Percentiles rank a stretch among this genome's conserved stretches.
Conservation (phyloP, 1,139 yeast genomes). For the Suhomyces guaymorum region DNA sequence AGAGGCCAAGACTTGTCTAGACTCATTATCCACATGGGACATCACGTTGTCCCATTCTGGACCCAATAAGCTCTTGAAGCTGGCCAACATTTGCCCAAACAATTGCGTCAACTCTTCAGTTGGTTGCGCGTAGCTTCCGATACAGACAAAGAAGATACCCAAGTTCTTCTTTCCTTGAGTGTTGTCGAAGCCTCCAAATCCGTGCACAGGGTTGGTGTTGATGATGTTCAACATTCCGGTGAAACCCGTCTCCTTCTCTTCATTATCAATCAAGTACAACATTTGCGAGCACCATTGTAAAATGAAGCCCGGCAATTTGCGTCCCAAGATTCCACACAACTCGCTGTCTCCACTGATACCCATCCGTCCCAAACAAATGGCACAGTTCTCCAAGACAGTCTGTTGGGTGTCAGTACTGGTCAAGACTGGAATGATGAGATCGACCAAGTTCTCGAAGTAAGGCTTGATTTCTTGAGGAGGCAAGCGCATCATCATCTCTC, state of each 20-base stretch:
- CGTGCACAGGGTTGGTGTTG: slow-evolving; percentile 62
- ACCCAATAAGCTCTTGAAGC: slow-evolving; percentile 54
- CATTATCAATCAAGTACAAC: slow-evolving; percentile 66
- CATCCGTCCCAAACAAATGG: slow-evolving; percentile 90
- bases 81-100: slow-evolving; percentile 46
- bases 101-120: slow-evolving; percentile 44
- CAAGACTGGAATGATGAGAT: slow-evolving; percentile 64
- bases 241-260: slow-evolving; percentile 79
- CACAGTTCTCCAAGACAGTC: slow-evolving; percentile 81
- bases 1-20: slow-evolving; percentile 25
- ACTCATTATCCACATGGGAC: slow-evolving; percentile 34
- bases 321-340: slow-evolving; percentile 53
- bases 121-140: slow-evolving; percentile 61
- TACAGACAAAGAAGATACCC: slow-evolving; percentile 59
- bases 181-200: slow-evolving; percentile 52
- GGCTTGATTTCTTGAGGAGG: slow-evolving; percentile 52
- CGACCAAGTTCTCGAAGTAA: slow-evolving; percentile 61
- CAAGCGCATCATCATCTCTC: slow-evolving; percentile 75
- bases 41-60: slow-evolving; percentile 39
- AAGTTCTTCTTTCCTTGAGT: slow-evolving; percentile 51
- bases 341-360: slow-evolving; percentile 66
- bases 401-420: slow-evolving; percentile 56
- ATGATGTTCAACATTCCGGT: slow-evolving; percentile 72
- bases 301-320: slow-evolving; percentile 58
- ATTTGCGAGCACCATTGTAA: slow-evolving; percentile 68